Evolutionary conservation across 2,329 filamentous ascomycete species (phyloP), one percentile per base, ranked within the genome.

Genomic region (Penicillium sp.): DNA sequence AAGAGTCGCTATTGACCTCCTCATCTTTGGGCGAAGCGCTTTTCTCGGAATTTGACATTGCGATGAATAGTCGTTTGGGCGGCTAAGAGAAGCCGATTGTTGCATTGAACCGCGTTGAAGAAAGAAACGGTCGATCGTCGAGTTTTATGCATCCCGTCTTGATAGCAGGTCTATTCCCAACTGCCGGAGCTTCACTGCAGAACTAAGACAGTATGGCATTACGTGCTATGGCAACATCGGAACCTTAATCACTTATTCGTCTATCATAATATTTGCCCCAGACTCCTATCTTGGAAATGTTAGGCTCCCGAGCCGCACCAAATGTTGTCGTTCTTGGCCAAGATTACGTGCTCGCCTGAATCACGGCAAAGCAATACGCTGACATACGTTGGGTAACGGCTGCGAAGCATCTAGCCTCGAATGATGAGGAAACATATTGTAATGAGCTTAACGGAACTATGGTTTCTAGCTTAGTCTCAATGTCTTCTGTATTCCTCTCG

Each of bases 261-360:
- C 33, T 27, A 19, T 19, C 33, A 11, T 47, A n/a, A 33, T 9
- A 7, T 46, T 44, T 10, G 43, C 6, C 43, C 43, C 22, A 16
- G 11, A 31, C 36, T n/a, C 6, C 22, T 55, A 39, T 24, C 44
- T 6, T 18, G 27, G 27, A 49, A 33, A 18, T 18, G 16, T 5
- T 18, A 49, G 16, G 31, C 43, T 60, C 13, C 56, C 14, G 19
- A 27, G 10, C 11, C 7, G 33, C 33, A 31, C 36, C 4, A 9
- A 54, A 70, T 73, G 71, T 69, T 70, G 69, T 56, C 27, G 63
- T 67, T 63, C 44, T 63, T 50, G 43, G 50, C 54, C 46, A 56
- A 33, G 44, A 73, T 74, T 71, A 72, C 71, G 71, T 74, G 71
- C 71, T 73, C 63, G 66, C 68, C 69, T 65, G 65, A 50, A 54